Base-by-base conservation (phyloP, 441 rosid genomes). In the Lepidium campestre region DNA sequence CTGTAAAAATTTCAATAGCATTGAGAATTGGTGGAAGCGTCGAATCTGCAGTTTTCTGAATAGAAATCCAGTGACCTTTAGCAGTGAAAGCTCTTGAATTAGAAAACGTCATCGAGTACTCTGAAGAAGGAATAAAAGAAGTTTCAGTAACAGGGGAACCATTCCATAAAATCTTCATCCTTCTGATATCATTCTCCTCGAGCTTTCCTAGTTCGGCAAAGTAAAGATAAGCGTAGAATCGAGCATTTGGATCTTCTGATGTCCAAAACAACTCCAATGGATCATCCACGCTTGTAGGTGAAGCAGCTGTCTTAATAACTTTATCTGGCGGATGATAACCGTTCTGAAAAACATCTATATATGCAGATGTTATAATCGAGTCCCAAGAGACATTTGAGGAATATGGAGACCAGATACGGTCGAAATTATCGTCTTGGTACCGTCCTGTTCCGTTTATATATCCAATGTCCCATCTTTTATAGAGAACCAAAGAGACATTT, bases 241-340 rank as follows among this genome's bases (percentile, higher is more conserved):
- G 40, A 37, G 67, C 10, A 7, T 57, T 58, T 8, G 75, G 44
- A 60, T 77, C 77, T 0, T 61, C 57, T 2, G 67, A 42, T 17
- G 42, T 56, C 82, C 82, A 75, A 2, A 7, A 39, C 10, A 75
- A 4, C 7, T 47, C 57, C 55, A 70, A 22, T 0, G 52, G 36
- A 0, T 56, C 60, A 10, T 62, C 63, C 17, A 4, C 15, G 15
- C 66, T 70, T 31, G 5, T 9, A 6, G 79, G 71, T 1, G 23
- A 40, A 27, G 72, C 77, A 23, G 83, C 85, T 5, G 83, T 77
- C 59, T 65, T 66, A 32, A 81, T 62, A 54, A 83, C 87, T 41
- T 37, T 67, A 42, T 74, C 62, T 10, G 84, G 83, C 20, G 75
- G 72, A 8, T 34, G 2, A 35, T 75, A 78, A n/a, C 63, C 73